Base-by-base conservation (phyloP, 768 basidiomycete genomes). In the Boletus reticuloceps region DNA sequence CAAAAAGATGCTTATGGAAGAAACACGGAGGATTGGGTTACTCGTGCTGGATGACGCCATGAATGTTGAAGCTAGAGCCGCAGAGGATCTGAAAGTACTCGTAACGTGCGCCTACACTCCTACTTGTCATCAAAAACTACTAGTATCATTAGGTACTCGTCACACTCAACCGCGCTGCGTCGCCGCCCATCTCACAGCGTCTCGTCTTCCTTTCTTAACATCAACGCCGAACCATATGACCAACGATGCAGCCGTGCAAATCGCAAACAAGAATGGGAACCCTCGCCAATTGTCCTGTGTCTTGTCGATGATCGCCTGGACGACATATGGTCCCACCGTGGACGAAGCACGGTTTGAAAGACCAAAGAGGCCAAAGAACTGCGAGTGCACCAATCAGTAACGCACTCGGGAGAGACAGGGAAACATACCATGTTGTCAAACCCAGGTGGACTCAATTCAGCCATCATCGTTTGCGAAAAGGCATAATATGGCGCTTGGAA, bases 401-500 rank as follows among this genome's bases (percentile, higher is more conserved):
- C 10, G 0, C 20, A 3, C 9, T 8, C 27, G 10, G 5, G 27
- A 38, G 48, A 10, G 22, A 40, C 22, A 2, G 22, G 1, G 22
- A 5, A 14, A 50, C 64, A 16, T 53, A 79, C 82, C 82, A 83
- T 91, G 64, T 91, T 90, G 61, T 94, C 91, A 64, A 89, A 94
- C 1, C 91, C 92, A 1, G 89, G 88, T 13, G 91, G 91, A 7
- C 88, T 84, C 14, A 95, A 80, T 69, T 94, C 92, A 1, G 89
- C 88, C 89, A 91, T 91, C 87, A 90, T 88, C 0, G 88, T 91
- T 65, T 89, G 86, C 4, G 89, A 84, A 66, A 88, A 91, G 1
- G 92, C 89, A 66, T 90, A 94, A 72, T 91, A 94, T 0, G 91
- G 91, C 1, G 88, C 88, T 73, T 92, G 88, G 77, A 91, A 91